These are phyloP conservation scores for Ophiosphaerella narmari DNA, from an alignment of 2,329 filamentous ascomycete species.

Conservation along the genomic window DNA sequence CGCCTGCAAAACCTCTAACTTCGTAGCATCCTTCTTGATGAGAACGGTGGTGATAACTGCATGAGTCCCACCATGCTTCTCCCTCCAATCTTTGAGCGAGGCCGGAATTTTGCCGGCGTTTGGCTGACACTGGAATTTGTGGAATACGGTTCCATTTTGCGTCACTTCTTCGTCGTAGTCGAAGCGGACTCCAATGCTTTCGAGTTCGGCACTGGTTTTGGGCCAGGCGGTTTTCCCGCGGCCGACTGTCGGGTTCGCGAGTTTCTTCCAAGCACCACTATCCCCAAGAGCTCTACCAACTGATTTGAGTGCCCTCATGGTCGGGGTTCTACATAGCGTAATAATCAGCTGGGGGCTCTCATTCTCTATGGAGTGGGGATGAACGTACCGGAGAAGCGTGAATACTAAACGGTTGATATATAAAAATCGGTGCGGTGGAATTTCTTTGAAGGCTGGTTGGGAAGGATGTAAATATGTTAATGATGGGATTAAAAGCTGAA, in stretches of 20 bases:
- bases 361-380: no score
- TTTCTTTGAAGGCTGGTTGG: no score
- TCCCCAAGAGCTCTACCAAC: neutral
- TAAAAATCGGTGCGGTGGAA: no score
- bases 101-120: constrained; percentile 35
- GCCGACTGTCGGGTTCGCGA: constrained; percentile 2
- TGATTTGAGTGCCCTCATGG: no score
- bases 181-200: constrained; percentile 5
- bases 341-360: no score
- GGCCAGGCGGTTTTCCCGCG: constrained; percentile 10
- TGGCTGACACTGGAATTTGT: constrained; percentile 36
- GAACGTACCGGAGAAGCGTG: no score
- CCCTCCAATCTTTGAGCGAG: constrained; percentile 29
- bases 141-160: constrained; percentile 3
- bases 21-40: constrained; percentile 22
- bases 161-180: constrained; percentile 10
- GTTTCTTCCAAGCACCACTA: constrained; percentile 8
- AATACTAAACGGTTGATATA: no score
- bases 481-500: no score
- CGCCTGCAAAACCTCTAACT: constrained; percentile 17
- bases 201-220: constrained; percentile 3
- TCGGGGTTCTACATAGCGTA: no score
- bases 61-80: constrained; percentile 36
- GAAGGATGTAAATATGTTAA: no score
- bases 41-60: constrained; percentile 25